Percentiles rank a stretch among this genome's conserved stretches.
These are phyloP conservation scores for Talinum fruticosum DNA, from an alignment of 148 eudicot genomes.

Conservation along the genomic window DNA sequence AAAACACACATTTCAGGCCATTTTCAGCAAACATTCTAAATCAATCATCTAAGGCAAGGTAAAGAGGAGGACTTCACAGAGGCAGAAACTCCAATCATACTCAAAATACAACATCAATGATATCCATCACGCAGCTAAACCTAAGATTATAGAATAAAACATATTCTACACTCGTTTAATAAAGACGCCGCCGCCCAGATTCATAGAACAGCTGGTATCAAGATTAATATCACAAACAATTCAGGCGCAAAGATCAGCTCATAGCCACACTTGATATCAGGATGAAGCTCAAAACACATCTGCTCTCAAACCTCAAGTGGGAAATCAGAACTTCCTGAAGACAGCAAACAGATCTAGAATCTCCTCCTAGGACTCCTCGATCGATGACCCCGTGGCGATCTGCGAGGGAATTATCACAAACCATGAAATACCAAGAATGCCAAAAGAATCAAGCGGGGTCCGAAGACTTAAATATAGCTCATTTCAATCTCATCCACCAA, in stretches of 20 bases:
- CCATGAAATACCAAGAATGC: not conserved
- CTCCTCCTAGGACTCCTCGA: conserved; percentile 81
- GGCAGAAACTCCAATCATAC: not conserved
- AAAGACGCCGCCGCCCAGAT: not conserved
- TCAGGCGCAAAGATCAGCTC: not conserved
- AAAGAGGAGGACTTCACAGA: not conserved
- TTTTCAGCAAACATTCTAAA: not conserved
- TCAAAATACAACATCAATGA: not conserved
- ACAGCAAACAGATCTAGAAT: conserved; percentile 30
- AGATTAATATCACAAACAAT: conserved; percentile 5
- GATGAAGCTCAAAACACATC: conserved; percentile 2
- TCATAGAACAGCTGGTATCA: not conserved
- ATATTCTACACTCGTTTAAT: not conserved
- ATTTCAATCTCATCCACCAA: not conserved
- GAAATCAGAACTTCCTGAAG: conserved; percentile 16
- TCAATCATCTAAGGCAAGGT: not conserved
- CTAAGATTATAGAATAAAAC: not conserved
- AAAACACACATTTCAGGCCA: not conserved
- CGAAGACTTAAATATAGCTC: no score
- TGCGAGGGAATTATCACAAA: conserved; percentile 20
- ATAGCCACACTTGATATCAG: not conserved
- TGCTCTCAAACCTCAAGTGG: not conserved
- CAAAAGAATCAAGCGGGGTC: not conserved
- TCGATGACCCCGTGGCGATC: conserved; percentile 62
- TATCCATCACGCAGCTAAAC: not conserved